phyloP scores from a whole-genome alignment of 1,284 basidiomycete species.

The Rhodotorula sp. region DNA sequence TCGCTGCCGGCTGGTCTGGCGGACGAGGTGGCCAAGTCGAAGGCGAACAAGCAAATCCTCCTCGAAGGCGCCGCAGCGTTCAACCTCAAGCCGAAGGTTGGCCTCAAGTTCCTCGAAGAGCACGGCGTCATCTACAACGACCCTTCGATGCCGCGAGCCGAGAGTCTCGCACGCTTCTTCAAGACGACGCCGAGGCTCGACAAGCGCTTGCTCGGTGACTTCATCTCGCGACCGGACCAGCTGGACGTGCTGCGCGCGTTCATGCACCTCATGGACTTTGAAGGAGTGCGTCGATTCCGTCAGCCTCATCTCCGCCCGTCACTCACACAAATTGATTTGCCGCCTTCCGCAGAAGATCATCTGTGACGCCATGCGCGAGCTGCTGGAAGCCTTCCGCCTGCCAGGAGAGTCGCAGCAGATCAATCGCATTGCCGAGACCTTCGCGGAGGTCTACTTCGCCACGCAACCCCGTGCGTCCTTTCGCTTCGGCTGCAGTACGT shows the following conservation, averaged over 20 bases:
- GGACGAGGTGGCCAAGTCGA: slow-evolving; percentile 66
- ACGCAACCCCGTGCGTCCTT: slow-evolving; percentile 64
- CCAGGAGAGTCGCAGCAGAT: slow-evolving; percentile 97
- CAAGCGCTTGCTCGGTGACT: slow-evolving; percentile 93
- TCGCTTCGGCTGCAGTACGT: slow-evolving; percentile 5
- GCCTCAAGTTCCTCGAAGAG: slow-evolving; percentile 84
- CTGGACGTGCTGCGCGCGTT: slow-evolving; percentile 81
- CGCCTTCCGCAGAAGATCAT: slow-evolving; percentile 70
- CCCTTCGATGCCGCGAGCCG: slow-evolving; percentile 52
- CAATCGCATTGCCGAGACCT: slow-evolving; percentile 87
- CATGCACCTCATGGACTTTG: slow-evolving; percentile 85
- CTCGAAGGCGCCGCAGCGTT: slow-evolving; percentile 82
- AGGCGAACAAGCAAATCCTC: slow-evolving; percentile 82
- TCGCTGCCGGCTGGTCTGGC: slow-evolving; percentile 55
- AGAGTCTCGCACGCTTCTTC: slow-evolving; percentile 72
- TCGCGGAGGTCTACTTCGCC: slow-evolving; percentile 86
- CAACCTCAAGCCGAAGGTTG: slow-evolving; percentile 93
- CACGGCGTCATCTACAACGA: slow-evolving; percentile 67
- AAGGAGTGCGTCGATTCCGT: slow-evolving; percentile 60
- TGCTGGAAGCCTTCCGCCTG: slow-evolving; percentile 89
- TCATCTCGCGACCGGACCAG: slow-evolving; percentile 85
- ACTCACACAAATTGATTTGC: background rate
- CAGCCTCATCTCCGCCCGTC: background rate
- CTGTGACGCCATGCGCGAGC: slow-evolving; percentile 90
- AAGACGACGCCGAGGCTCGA: slow-evolving; percentile 83